A percentile compares a stretch with the other conserved stretches of the same genome.
phyloP scores from a whole-genome alignment of 2,329 filamentous ascomycete species.

The Claviceps cyperi region DNA sequence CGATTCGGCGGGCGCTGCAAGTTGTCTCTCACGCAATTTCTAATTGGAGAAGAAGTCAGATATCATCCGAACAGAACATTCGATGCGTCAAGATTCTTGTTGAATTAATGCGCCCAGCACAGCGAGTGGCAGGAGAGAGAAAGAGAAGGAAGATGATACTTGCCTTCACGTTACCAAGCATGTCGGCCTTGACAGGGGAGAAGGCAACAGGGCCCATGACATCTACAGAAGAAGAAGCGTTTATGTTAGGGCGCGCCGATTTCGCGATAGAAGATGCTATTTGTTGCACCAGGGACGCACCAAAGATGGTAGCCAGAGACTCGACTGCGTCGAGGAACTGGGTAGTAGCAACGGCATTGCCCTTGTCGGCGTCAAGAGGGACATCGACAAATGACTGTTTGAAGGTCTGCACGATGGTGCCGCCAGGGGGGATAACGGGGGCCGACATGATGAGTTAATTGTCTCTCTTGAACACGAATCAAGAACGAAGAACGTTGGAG shows the following conservation, averaged over 20 bases:
- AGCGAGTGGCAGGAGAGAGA: neutral
- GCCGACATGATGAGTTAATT: constrained; percentile 34
- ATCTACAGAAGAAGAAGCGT: constrained; percentile 26
- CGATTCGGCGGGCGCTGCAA: constrained; percentile 65
- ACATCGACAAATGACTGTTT: constrained; percentile 76
- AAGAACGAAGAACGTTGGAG: too few species aligned
- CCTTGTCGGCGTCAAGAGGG: constrained; percentile 55
- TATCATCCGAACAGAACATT: neutral
- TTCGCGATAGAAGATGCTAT: neutral
- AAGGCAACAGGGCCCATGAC: constrained; percentile 61
- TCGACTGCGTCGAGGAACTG: constrained; percentile 89
- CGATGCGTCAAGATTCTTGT: neutral
- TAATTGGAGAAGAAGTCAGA: constrained; percentile 21
- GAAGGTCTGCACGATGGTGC: constrained; percentile 76
- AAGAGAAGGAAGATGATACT: constrained; percentile 4
- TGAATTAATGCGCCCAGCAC: neutral
- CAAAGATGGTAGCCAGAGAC: constrained; percentile 74
- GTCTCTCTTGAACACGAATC: neutral
- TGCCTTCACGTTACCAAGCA: constrained; percentile 84
- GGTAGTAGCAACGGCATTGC: constrained; percentile 65
- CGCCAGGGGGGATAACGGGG: constrained; percentile 41
- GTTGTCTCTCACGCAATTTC: constrained; percentile 81
- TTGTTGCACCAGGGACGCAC: constrained; percentile 28
- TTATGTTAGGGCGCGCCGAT: neutral
- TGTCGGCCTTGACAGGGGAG: constrained; percentile 78